Base-by-base conservation (phyloP, 441 rosid species). In the Populus hybrid region DNA sequence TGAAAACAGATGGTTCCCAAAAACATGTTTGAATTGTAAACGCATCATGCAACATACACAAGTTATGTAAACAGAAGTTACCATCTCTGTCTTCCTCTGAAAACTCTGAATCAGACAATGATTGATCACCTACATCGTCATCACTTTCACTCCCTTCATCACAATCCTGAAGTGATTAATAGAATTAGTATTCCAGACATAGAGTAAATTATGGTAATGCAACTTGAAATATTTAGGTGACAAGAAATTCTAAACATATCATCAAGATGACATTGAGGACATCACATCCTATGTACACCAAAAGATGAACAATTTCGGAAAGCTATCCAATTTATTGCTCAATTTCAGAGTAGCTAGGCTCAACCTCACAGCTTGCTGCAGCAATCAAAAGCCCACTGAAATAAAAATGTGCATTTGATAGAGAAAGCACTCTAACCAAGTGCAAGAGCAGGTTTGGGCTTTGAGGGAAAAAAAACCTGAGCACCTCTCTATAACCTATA, bases 31-130 rank as follows among this genome's bases (percentile, higher is more conserved):
- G 21, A 53, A 23, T 18, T 34, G 42, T 24, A 34, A 50, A 23
- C 12, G 5, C 14, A 26, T 2, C 24, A 71, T 40, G 35, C 18
- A 63, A 65, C 46, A 20, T 59, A 24, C 2, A 20, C 8, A 69
- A 59, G 21, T 67, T 61, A 77, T 5, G 38, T 3, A 32, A 63
- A 4, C 71, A 79, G 42, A 71, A 59, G 23, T 75, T 88, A 90
- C 94, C 92, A 74, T 89, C 86, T 70, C 40, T 72, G 71, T 79
- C 88, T 63, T 82, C 85, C 38, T 84, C 89, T 2, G 89, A 73
- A 77, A 68, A 74, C 79, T 90, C 92, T 7, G 88, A 88, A 80
- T 30, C 84, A 82, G 87, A 85, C 74, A 81, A 75, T 72, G 85
- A 82, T 72, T 78, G 82, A 59, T 77, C 77, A 78, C 68, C 75